Evolutionary conservation across 1,139 yeast genomes (phyloP), one percentile per base, ranked within the genome.

Genomic region (Pneumocystis canis): DNA sequence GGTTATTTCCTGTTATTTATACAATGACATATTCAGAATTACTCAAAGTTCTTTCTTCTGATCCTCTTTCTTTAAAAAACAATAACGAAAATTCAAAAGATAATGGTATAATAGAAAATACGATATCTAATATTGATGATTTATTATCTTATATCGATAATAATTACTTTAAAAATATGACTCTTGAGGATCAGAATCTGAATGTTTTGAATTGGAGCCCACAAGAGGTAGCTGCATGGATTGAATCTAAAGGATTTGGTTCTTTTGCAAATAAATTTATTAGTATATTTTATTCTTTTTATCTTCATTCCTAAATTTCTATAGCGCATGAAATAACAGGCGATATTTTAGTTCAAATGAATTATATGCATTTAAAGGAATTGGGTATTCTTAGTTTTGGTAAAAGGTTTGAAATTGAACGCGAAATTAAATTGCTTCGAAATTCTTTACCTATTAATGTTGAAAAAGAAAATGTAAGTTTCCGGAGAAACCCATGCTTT

Each of bases 321-420:
- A 82, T 85, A 5, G 81, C 84, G 68, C 98, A 92, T 74, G 88
- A 89, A 70, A 89, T 92, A 65, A 85, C 92, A 0, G 98, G 98
- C 20, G 78, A 82, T 2, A 90, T 92, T 62, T 75, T 92, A 61
- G 78, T 92, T 63, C 96, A 90, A 72, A 79, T 94, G 68, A 97
- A 90, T 71, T 79, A 90, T 68, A 81, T 89, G 1, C 87, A 87
- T 70, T 79, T 92, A 70, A 92, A 92, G 72, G 98, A 92, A 73
- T 78, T 92, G 65, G 98, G 90, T 67, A 92, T 92, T 62, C 80
- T 84, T 63, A 87, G 96, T 2, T 92, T 92, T 76, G 99, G 99
- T 30, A 90, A 97, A 0, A 79, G 99, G 66, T 92, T 89, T 74
- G 96, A 90, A 73, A 82, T 94, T 58, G 84, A 84, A 73, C 89